Evolutionary conservation across 176 grass and related monocot species (phyloP), one percentile per base, ranked within the genome.

Genomic region (Oryza glumipatula): DNA sequence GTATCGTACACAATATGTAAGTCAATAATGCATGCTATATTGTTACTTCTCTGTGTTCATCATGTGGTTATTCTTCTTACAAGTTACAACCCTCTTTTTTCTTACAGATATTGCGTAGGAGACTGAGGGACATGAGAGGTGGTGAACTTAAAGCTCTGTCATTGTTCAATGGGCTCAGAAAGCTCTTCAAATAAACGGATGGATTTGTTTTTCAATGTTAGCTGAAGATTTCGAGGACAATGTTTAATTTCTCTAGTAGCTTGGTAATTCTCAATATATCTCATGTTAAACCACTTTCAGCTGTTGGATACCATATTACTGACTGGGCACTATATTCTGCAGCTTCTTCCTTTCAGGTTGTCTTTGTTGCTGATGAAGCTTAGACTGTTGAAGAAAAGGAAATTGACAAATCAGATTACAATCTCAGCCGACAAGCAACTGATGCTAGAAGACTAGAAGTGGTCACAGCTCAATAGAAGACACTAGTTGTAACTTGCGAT

Each of bases 1-100:
- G 26, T 98, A 94, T 65, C 93, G 93, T 30, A 81, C 93, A 84
- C 93, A 95, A 98, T 95, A 90, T 51, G 93, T 95, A 92, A 94
- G 82, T 66, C 63, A 43, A 11, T 33, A 65, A 30, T 61, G 11
- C 16, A 80, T n/a, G 21, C 13, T 64, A 12, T 81, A 13, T 73
- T 74, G 38, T 73, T 74, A n/a, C 8, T 78, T 75, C 38, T 21
- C 4, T 64, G 3, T 52, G 3, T 39, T 12, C 30, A 4, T 69
- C 44, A 70, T 65, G 16, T 49, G 52, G 23, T 24, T 26, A 65
- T 64, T 47, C 21, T 30, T 24, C 22, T 74, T 38, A 79, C 48
- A 35, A 49, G 22, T 86, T 36, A 36, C 35, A 36, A 36, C 35
- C 35, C 35, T 5, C 35, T 36, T 36, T 36, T 36, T 0, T 48